These are phyloP conservation scores for Cryphonectria carpinicola DNA, from an alignment of 2,329 filamentous ascomycete species.

Conservation along the genomic window DNA sequence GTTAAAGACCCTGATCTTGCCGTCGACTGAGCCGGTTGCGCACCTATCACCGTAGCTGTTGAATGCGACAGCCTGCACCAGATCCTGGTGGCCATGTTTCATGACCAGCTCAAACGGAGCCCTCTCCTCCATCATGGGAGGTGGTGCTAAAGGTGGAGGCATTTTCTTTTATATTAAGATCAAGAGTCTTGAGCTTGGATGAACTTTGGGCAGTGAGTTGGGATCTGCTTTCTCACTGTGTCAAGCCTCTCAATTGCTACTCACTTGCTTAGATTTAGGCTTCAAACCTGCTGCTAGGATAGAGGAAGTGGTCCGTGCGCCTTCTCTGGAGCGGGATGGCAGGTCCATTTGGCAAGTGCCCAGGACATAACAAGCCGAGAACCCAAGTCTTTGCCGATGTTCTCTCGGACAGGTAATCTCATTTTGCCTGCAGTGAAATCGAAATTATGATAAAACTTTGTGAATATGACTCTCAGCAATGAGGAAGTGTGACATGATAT, in stretches of 20 bases:
- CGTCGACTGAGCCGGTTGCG: conserved; percentile 88
- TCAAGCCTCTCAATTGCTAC: not conserved
- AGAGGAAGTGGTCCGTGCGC: not conserved
- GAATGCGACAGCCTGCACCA: conserved; percentile 84
- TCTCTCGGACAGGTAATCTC: not conserved
- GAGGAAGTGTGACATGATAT: not conserved
- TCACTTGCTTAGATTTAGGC: not conserved
- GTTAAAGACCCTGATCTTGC: conserved; percentile 91
- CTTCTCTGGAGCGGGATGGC: not conserved
- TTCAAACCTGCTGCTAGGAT: not conserved
- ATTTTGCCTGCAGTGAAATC: not conserved
- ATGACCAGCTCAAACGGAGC: conserved; percentile 63
- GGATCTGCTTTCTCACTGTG: not conserved
- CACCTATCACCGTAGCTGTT: conserved; percentile 92
- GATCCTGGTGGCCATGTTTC: conserved; percentile 75
- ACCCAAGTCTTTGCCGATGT: not conserved
- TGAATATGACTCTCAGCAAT: not conserved
- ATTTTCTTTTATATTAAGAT: conserved; percentile 25
- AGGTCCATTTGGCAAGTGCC: not conserved
- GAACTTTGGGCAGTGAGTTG: not conserved
- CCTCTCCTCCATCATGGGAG: conserved; percentile 46
- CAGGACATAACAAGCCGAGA: not conserved
- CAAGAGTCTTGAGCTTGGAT: not conserved
- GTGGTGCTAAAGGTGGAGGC: conserved; percentile 36
- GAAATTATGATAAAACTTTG: not conserved